Conservation (phyloP, 2,329 filamentous ascomycete genomes). For the Trichoderma sp. region DNA sequence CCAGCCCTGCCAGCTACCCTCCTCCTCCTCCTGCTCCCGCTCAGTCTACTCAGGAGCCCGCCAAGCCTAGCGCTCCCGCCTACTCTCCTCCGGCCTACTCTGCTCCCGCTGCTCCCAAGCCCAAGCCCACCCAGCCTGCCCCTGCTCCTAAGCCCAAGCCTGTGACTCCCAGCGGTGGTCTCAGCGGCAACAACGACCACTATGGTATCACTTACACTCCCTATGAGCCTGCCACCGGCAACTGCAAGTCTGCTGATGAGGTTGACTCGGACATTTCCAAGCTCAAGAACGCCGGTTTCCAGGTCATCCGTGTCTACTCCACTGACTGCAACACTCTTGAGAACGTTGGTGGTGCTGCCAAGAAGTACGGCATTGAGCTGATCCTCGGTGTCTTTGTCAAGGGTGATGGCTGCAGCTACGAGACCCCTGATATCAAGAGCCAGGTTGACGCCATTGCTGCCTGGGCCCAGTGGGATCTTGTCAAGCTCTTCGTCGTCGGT, state of each 20-base stretch:
- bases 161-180: conserved; percentile 29
- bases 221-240: conserved; percentile 55
- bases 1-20: conserved; percentile 19
- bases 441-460: conserved; percentile 72
- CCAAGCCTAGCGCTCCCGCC: neutral
- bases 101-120: conserved; percentile 18
- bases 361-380: conserved; percentile 67
- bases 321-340: conserved; percentile 84
- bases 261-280: conserved; percentile 59
- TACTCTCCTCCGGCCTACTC: neutral
- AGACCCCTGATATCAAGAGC: conserved; percentile 59
- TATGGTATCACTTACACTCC: conserved; percentile 81
- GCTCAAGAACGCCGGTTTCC: conserved; percentile 67
- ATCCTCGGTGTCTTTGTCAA: conserved; percentile 89
- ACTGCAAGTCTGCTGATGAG: conserved; percentile 62
- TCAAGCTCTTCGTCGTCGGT: conserved; percentile 79
- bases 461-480: conserved; percentile 72
- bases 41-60: neutral
- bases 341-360: conserved; percentile 69
- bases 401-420: conserved; percentile 57
- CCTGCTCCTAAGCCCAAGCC: conserved; percentile 24
- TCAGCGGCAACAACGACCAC: conserved; percentile 50
- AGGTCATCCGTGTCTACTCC: conserved; percentile 77
- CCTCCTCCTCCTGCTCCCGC: conserved; percentile 7
- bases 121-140: conserved; percentile 8